Base-by-base conservation (phyloP, 1,284 basidiomycete species). In the Malassezia globosa region DNA sequence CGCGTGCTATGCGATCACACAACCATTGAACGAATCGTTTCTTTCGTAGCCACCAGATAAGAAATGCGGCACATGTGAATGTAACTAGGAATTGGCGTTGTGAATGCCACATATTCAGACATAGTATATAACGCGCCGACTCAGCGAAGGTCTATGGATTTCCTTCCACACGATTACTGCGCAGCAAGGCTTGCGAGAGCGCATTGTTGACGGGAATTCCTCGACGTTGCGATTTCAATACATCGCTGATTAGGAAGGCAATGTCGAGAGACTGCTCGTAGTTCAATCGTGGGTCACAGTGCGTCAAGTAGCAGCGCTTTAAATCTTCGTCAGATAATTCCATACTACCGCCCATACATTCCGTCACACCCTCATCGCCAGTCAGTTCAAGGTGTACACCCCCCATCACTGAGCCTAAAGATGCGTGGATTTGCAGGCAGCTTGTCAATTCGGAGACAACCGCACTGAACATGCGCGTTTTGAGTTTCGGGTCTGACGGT, bases 301-400 rank as follows among this genome's bases (percentile, higher is more conserved):
- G 64, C 35, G 63, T 60, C 50, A 64, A 57, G 51, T 79, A 79
- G 50, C 77, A 75, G 54, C 76, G 69, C 14, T 72, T 73, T 3
- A 79, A 69, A 46, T 78, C 74, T 55, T 77, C 75, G 48, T 77
- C 77, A 35, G 73, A 73, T 19, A 79, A 59, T 55, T 76, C 73
- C 77, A 79, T 79, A 29, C 75, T 77, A 4, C 78, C 78, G 18
- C 78, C 78, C 22, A 77, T 73, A 58, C 78, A 78, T 60, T 79
- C 78, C 2, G 78, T 79, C 56, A 97, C 92, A 57, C 87, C 87
- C 45, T 94, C 76, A 72, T 97, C 92, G 14, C 90, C 92, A 0
- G 92, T 97, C 67, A 97, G 83, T 74, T 97, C 92, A 35, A 97
- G 80, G 69, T 87, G 89, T 18, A 95, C 84, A n/a, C 92, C 92